A percentile compares a stretch with the other conserved stretches of the same genome.
These are phyloP conservation scores for Botrytis elliptica DNA, from an alignment of 2,329 filamentous ascomycete genomes.

Conservation along the genomic window DNA sequence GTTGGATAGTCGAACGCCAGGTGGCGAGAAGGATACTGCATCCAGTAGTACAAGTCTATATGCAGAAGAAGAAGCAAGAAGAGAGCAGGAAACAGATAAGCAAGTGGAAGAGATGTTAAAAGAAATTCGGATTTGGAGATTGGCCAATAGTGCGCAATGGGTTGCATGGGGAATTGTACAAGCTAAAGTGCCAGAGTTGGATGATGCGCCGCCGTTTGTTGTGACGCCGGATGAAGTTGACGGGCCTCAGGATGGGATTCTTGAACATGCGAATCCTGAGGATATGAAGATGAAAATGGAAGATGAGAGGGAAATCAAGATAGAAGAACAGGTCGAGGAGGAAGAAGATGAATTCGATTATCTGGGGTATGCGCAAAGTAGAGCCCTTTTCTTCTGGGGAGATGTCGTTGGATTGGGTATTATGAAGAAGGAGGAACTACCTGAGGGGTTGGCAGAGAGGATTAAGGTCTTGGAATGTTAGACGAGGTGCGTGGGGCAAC, in stretches of 20 bases:
- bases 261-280: neutral
- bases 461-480: constrained; percentile 71
- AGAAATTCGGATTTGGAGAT: constrained; percentile 81
- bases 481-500: neutral
- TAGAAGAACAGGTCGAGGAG: constrained; percentile 32
- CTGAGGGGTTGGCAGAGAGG: constrained; percentile 59
- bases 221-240: constrained; percentile 11
- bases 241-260: constrained; percentile 3
- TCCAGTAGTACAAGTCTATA: constrained; percentile 46
- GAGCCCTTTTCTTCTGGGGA: constrained; percentile 92
- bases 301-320: constrained; percentile 23
- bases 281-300: neutral
- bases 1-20: constrained; percentile 68
- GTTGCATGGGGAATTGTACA: constrained; percentile 96
- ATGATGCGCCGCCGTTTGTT: constrained; percentile 20
- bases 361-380: constrained; percentile 83
- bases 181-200: constrained; percentile 75
- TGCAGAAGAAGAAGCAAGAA: constrained; percentile 57
- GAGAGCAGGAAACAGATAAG: constrained; percentile 63
- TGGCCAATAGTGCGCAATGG: constrained; percentile 88
- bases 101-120: constrained; percentile 70
- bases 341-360: constrained; percentile 84
- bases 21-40: neutral
- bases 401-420: constrained; percentile 79
- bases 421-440: constrained; percentile 72